A percentile compares a stretch with the other conserved stretches of the same genome.
Conservation (phyloP, 805 yeast genomes). For the Diddensiella caesifluorescens region DNA sequence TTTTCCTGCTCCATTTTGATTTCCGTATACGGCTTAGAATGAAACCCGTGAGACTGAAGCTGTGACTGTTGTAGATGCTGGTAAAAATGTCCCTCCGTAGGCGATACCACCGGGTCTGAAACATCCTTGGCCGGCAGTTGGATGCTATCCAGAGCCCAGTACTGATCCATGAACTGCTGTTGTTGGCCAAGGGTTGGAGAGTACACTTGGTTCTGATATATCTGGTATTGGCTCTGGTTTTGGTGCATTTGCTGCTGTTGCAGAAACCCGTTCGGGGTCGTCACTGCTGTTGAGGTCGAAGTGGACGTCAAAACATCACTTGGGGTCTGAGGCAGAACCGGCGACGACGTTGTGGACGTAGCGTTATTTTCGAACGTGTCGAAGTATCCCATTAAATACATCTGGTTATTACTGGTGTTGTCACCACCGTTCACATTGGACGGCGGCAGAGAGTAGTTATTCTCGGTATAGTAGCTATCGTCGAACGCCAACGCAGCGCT, state of each 20-base stretch:
- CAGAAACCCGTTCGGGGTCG: too few relatives aligned
- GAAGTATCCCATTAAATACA: neutral
- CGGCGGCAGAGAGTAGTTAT: neutral
- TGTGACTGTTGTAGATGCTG: neutral
- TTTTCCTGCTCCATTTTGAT: too few relatives aligned
- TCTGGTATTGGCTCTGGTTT: neutral
- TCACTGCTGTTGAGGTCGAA: neutral
- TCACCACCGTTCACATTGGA: neutral
- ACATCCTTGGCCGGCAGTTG: too few relatives aligned
- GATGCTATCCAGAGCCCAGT: too few relatives aligned
- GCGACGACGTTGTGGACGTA: slow-evolving; percentile 2
- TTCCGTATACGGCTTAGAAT: too few relatives aligned
- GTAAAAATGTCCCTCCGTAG: neutral
- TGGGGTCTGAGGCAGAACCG: slow-evolving; percentile 4
- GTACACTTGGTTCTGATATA: neutral
- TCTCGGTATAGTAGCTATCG: neutral
- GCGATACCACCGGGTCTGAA: too few relatives aligned
- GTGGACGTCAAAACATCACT: neutral
- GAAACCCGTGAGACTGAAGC: too few relatives aligned
- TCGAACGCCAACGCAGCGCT: neutral
- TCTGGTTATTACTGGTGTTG: neutral
- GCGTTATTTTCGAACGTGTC: neutral
- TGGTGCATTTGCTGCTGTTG: neutral
- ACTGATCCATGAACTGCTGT: too few relatives aligned
- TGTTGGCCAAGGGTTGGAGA: too few relatives aligned